phyloP scores from a whole-genome alignment of 129 eudicot species.

The Helichrysum umbraculigerum region DNA sequence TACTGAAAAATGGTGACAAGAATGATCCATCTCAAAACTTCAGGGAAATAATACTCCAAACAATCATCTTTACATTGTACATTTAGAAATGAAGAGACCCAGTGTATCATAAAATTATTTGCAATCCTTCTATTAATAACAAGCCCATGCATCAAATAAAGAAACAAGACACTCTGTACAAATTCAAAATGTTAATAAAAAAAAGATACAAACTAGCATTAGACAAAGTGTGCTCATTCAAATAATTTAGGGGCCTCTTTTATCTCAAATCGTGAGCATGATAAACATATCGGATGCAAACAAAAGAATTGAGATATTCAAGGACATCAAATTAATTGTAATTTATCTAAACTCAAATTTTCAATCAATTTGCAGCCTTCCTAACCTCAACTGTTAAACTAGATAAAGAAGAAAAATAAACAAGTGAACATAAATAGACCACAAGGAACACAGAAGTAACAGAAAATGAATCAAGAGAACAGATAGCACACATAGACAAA shows the following conservation, averaged over 20 bases:
- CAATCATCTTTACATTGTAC: constrained; percentile 8
- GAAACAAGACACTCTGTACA: background rate
- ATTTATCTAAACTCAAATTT: background rate
- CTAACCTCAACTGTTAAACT: constrained; percentile 5
- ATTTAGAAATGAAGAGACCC: background rate
- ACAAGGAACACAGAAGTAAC: constrained; percentile 2
- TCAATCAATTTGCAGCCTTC: constrained; percentile 9
- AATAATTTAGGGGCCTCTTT: background rate
- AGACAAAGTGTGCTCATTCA: background rate
- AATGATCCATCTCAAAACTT: constrained; percentile 1
- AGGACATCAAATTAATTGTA: background rate
- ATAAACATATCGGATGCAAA: constrained; percentile 8
- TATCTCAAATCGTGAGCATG: constrained; percentile 13
- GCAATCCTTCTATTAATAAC: background rate
- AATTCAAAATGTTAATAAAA: constrained; percentile 4
- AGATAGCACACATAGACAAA: constrained; percentile 19
- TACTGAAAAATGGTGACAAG: background rate
- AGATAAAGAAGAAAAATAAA: background rate
- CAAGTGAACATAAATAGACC: background rate
- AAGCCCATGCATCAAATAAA: background rate
- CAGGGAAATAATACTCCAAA: background rate
- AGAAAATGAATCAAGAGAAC: constrained; percentile 11
- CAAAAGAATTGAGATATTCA: background rate
- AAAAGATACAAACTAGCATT: background rate
- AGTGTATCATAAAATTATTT: background rate